Base-by-base conservation (phyloP, 169 alveolate genomes). In the Plasmodium blacklocki region DNA sequence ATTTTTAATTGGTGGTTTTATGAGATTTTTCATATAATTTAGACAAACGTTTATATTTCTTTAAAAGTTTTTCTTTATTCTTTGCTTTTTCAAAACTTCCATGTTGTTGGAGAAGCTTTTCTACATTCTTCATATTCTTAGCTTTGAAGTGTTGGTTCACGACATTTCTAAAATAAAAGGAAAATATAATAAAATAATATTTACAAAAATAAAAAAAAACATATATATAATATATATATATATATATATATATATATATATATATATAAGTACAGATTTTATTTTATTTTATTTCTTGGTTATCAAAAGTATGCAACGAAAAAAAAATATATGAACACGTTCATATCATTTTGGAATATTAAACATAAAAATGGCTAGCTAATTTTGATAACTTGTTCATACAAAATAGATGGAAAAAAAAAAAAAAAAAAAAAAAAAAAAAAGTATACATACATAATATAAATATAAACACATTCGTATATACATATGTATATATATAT, bases 41-140 rank as follows among this genome's bases (percentile, higher is more conserved):
- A 26, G 73, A 59, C n/a, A 80, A 52, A 7, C 90, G 90, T n/a
- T 67, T 68, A 12, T 67, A 80, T 60, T 80, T 80, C 50, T 67
- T 68, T 47, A 80, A 43, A 21, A 80, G 39, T 49, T 23, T 71
- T 11, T 67, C 45, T 71, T 63, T 63, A 21, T 26, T 66, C 11
- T 54, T 54, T 45, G 15, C 39, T 6, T 39, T 80, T 39, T 19
- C 63, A 23, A 15, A 18, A 2, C 52, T 67, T 29, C 73, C 52
- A 45, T 80, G 62, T 21, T 66, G 73, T 4, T 67, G 66, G 18
- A 80, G 50, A 47, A 80, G 50, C 29, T 67, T 54, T 73, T 67
- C 70, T 15, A 68, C 80, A 6, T 43, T 68, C 47, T 56, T 29
- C 14, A 29, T 43, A 60, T 80, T 80, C 15, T 43, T 66, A 49